Base-by-base conservation (phyloP, 1,284 basidiomycete species). In the Apiotrichum brassicae region DNA sequence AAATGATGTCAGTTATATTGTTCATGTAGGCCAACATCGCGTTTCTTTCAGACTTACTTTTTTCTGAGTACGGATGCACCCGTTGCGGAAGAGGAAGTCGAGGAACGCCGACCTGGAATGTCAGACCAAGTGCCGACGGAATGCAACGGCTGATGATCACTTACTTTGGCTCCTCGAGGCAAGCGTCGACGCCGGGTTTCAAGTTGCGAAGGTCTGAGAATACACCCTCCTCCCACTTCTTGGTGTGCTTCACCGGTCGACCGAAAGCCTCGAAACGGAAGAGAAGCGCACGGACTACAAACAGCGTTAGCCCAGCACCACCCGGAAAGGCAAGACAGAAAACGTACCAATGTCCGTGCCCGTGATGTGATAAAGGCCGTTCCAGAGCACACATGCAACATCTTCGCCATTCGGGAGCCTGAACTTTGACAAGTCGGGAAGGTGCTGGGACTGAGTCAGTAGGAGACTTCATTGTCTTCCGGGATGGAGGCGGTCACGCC, bases 41-140 rank as follows among this genome's bases (percentile, higher is more conserved):
- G 28, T 8, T 8, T 3, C 34, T 16, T 36, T 4, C 3, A 11
- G 22, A 14, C 37, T 42, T 22, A 92, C 90, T 76, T 93, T 93
- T 78, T 94, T 95, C 70, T 94, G 90, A 1, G 91, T 94, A 36
- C 90, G 82, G 57, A 95, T 93, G 70, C 89, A 92, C 64, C 91
- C 88, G 63, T 88, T 90, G 71, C 91, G 90, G 82, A 93, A 94
- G 14, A 95, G 76, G 28, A 92, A 78, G 64, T 94, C 89, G 16
- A 95, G 77, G 32, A 78, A 91, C 85, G n/a, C 61, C 1, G 68
- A 70, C 51, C 71, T 72, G 43, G 20, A 18, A 7, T 16, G 32
- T 43, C n/a, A 44, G 42, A 8, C 8, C 28, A 14, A 30, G 28
- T 30, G 28, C 9, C 14, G n/a, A n/a, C n/a, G n/a, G n/a, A n/a